phyloP scores from a whole-genome alignment of 306 rosid genomes.

The Macrotyloma uniflorum region DNA sequence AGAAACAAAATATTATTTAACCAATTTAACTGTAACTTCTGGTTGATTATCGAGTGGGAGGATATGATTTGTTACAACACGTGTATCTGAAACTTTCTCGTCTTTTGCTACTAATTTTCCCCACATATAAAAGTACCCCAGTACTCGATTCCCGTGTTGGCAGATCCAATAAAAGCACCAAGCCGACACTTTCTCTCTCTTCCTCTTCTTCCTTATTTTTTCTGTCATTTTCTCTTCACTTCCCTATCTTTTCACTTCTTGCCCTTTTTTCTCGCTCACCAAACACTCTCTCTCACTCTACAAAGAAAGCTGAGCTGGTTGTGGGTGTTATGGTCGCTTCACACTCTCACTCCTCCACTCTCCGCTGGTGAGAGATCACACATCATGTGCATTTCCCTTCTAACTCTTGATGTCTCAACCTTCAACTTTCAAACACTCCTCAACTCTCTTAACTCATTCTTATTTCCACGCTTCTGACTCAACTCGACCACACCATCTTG shows the following conservation, averaged over 20 bases:
- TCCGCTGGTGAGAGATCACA: conserved; percentile 39
- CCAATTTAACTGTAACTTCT: no score
- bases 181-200: conserved; percentile 43
- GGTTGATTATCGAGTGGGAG: not conserved
- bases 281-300: conserved; percentile 40
- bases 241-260: conserved; percentile 51
- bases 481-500: not conserved
- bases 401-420: not conserved
- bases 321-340: conserved; percentile 27
- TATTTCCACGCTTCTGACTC: not conserved
- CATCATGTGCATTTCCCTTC: conserved; percentile 11
- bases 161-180: conserved; percentile 42
- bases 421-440: conserved; percentile 21
- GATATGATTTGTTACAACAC: not conserved
- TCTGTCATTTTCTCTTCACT: conserved; percentile 48
- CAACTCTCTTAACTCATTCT: not conserved
- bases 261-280: conserved; percentile 45
- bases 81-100: not conserved
- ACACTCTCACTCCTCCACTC: conserved; percentile 18
- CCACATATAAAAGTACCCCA: not conserved
- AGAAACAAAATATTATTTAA: no score
- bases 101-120: not conserved
- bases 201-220: not conserved
- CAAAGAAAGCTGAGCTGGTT: conserved; percentile 32
- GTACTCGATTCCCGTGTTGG: conserved; percentile 36